phyloP scores from a whole-genome alignment of 1,139 yeast genomes.

The Yamadazyma triangularis region DNA sequence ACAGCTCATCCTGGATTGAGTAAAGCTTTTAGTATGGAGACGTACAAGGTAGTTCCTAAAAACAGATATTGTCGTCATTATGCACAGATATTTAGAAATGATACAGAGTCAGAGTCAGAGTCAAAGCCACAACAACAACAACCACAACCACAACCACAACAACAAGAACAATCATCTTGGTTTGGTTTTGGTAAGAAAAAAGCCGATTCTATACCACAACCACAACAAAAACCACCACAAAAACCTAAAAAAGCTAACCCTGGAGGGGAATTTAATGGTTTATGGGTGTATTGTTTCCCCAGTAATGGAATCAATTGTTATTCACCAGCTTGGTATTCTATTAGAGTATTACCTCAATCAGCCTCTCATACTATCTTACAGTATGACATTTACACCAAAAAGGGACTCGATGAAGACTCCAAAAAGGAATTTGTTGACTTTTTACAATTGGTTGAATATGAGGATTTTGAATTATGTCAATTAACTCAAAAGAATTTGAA shows the following conservation, averaged over 20 bases:
- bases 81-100: slow-evolving; percentile 20
- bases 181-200: slow-evolving; percentile 44
- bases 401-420: slow-evolving; percentile 46
- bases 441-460: slow-evolving; percentile 55
- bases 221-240: slow-evolving; percentile 6
- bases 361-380: slow-evolving; percentile 54
- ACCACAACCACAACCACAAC: slow-evolving; percentile 8
- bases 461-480: slow-evolving; percentile 56
- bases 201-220: too few species aligned
- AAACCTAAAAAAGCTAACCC: slow-evolving; percentile 38
- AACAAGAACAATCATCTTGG: slow-evolving; percentile 31
- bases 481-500: slow-evolving; percentile 56
- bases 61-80: slow-evolving; percentile 57
- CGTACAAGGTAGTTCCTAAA: slow-evolving; percentile 58
- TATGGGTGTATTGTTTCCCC: slow-evolving; percentile 60
- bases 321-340: slow-evolving; percentile 64
- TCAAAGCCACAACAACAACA: too few species aligned
- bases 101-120: too few species aligned
- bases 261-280: slow-evolving; percentile 57
- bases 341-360: slow-evolving; percentile 51
- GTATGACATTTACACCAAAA: slow-evolving; percentile 58
- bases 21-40: slow-evolving; percentile 56
- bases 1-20: slow-evolving; percentile 61
- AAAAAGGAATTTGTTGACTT: slow-evolving; percentile 61
- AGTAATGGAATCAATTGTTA: slow-evolving; percentile 58